Evolutionary conservation across 2,329 filamentous ascomycete genomes (phyloP), one percentile per base, ranked within the genome.

Genomic region (Aspergillus alliaceus): DNA sequence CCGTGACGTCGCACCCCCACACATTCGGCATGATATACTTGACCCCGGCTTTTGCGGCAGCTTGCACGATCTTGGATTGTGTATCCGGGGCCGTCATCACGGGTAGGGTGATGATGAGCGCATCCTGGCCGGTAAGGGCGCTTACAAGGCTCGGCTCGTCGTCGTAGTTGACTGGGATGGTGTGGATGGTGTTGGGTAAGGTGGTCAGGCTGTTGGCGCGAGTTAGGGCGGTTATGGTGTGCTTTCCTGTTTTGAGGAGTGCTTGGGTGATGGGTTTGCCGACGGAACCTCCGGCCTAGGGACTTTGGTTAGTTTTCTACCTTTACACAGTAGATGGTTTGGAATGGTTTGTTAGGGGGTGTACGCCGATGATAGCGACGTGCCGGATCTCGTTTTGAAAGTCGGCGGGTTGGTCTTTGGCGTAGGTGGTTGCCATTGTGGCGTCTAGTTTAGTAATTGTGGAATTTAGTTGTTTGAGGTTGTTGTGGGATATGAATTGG

Each of bases 21-120:
- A 72, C 72, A 61, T 85, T 86, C 2, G 84, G 84, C 64, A 86
- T 73, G 50, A 87, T 67, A 62, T 79, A 85, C 0, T 76, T 72
- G 0, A 87, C 78, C 1, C 79, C 79, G 0, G 85, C 84, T 31
- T 78, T 76, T 2, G 77, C 79, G 0, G 84, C 84, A 0, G 85
- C 84, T 4, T 74, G 65, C 53, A 85, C 67, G n/a, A 87, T 72
- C 54, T 79, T 80, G 15, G 59, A 61, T 29, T 83, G 77, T 0
- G 76, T 77, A 2, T 80, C 79, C 1, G 54, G 65, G 0, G 81
- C 73, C 0, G 79, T 81, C 0, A 15, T 57, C 1, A 72, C 65
- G 2, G 72, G 54, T 47, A 87, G 65, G 4, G 83, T 84, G 55
- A 87, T 85, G 57, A 84, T 71, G 18, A 87, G 75, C 37, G 78